Evolutionary conservation across 805 yeast genomes (phyloP), one percentile per base, ranked within the genome.

Genomic region (Metschnikowia lochheadii): DNA sequence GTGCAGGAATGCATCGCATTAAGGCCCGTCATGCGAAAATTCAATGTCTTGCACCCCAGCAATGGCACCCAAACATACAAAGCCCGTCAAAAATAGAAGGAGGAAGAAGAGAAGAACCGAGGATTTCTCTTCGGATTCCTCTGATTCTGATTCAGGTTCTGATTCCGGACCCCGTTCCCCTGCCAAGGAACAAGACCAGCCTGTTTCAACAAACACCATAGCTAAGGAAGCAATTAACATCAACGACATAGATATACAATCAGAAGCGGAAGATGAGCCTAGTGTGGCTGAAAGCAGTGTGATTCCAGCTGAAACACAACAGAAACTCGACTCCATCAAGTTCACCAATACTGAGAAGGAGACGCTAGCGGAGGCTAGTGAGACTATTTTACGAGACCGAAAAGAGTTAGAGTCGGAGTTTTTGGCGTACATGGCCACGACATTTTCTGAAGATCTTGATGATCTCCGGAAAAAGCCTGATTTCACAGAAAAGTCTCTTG

Each of bases 101-200:
- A 75, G 84, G 62, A 85, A 85, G 78, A 85, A 84, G 81, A 83
- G 90, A 80, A 85, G 91, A 82, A 85, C 92, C 0, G 89, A 84
- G 46, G 89, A 84, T 56, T 80, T 83, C 31, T 83, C 87, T 0
- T 77, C 79, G 15, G 73, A 73, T 40, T 77, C 82, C 1, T 35
- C 40, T 13, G 46, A 44, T 11, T 44, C 46, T 18, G 75, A 78
- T 7, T 72, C 78, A 1, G 35, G 34, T n/a, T 14, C 39, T 17
- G 75, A 78, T 7, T 72, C 78, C 1, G 35, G 34, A 10, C 8
- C 39, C 11, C 6, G 15, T 31, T 6, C 32, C 31, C n/a, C 41
- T 10, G 23, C 17, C 26, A 17, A 6, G 13, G 33, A 44, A 15
- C 23, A 21, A 2, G 32, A 21, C 6, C 17, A 38, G 3, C 31